Percentiles rank a stretch among this genome's conserved stretches.
Evolutionary conservation across 1,284 basidiomycete genomes (phyloP).

Genomic region (Porodaedalea pini): DNA sequence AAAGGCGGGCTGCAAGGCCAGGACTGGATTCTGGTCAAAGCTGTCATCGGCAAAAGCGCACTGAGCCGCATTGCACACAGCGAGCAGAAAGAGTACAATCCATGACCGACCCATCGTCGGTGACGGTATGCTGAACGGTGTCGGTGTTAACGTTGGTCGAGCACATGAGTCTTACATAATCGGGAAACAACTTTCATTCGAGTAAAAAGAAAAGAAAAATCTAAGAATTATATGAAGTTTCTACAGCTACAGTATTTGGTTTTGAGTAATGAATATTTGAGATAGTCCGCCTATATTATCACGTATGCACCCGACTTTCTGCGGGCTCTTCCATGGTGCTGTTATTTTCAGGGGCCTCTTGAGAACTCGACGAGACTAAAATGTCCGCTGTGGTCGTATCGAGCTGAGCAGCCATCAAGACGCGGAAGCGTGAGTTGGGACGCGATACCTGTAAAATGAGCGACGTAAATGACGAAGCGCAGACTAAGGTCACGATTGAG

Average conservation of each 20-base stretch:
- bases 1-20: slow-evolving; percentile 71
- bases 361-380: not conserved
- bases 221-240: too few relatives aligned
- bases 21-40: slow-evolving; percentile 56
- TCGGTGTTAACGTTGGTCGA: not conserved
- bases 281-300: too few relatives aligned
- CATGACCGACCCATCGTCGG: slow-evolving; percentile 3
- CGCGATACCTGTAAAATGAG: slow-evolving; percentile 47
- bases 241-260: too few relatives aligned
- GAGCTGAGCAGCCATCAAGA: slow-evolving; percentile 84
- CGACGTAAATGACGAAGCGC: not conserved
- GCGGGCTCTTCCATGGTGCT: too few relatives aligned
- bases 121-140: not conserved
- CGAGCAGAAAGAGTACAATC: not conserved
- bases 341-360: too few relatives aligned
- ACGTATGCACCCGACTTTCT: too few relatives aligned
- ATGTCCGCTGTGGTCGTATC: slow-evolving; percentile 42
- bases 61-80: not conserved
- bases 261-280: too few relatives aligned
- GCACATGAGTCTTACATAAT: too few relatives aligned
- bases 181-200: too few relatives aligned
- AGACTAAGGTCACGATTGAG: not conserved
- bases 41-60: not conserved
- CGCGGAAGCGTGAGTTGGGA: slow-evolving; percentile 72
- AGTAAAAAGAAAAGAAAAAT: too few relatives aligned